Conservation (phyloP, 306 rosid genomes). For the Medicago ruthenica region DNA sequence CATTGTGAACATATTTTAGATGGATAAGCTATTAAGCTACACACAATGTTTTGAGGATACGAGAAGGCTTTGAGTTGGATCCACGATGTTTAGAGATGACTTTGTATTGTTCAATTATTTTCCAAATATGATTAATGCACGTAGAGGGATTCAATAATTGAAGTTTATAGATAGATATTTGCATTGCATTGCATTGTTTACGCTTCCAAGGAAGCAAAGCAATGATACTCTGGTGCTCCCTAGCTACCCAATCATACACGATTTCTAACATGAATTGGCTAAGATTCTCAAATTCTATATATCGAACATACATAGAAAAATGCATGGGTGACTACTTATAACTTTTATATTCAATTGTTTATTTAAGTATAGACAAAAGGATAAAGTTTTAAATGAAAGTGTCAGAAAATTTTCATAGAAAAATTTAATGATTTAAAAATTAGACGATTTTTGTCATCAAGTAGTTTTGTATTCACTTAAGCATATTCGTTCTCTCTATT, state of each 20-base stretch:
- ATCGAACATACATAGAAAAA: background rate
- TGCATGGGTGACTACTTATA: background rate
- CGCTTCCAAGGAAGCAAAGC: background rate
- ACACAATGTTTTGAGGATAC: slow-evolving; percentile 1
- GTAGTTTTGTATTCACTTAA: background rate
- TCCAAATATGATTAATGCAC: background rate
- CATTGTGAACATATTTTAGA: slow-evolving; percentile 21
- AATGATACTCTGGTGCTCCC: background rate
- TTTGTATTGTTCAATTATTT: background rate
- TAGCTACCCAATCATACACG: background rate
- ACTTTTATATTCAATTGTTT: background rate
- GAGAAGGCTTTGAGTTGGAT: slow-evolving; percentile 31
- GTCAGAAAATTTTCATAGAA: background rate
- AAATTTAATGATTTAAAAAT: background rate
- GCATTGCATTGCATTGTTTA: background rate
- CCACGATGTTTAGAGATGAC: slow-evolving; percentile 29
- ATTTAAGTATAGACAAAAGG: background rate
- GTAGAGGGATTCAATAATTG: slow-evolving; percentile 17
- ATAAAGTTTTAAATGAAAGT: background rate
- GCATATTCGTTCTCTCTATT: background rate
- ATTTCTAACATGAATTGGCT: background rate
- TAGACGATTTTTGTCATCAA: background rate
- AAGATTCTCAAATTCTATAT: background rate
- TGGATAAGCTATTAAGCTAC: slow-evolving; percentile 15
- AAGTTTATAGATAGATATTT: background rate